phyloP scores from a whole-genome alignment of 2,329 filamentous ascomycete genomes.

The Monosporascus sp. region DNA sequence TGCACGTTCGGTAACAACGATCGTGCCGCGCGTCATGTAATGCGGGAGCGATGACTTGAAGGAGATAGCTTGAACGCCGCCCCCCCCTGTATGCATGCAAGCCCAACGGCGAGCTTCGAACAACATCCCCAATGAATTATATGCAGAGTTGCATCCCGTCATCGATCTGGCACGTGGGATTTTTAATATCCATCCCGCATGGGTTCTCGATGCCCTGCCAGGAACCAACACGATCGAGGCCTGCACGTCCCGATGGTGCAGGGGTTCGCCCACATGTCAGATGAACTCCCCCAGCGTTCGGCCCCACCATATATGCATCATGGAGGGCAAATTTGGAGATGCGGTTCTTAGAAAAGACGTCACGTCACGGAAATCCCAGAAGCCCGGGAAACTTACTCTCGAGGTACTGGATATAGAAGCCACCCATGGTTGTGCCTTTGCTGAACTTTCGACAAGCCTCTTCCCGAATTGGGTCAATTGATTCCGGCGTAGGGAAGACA shows the following conservation, averaged over 20 bases:
- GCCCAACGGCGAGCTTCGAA: conserved; percentile 21
- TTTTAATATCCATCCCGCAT: conserved; percentile 13
- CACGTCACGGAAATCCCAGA: conserved; percentile 6
- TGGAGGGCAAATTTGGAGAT: conserved; percentile 21
- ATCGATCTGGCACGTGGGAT: conserved; percentile 22
- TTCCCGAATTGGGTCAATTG: neutral
- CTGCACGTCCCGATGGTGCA: conserved; percentile 27
- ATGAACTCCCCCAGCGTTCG: conserved; percentile 25
- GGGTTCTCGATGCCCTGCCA: conserved; percentile 18
- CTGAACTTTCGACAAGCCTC: conserved; percentile 4
- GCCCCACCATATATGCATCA: conserved; percentile 27
- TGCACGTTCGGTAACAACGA: conserved; percentile 18
- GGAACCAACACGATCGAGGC: conserved; percentile 19
- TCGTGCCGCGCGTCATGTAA: conserved; percentile 12
- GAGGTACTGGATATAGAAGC: conserved; percentile 68
- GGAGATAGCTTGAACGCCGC: conserved; percentile 17
- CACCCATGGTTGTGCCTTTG: conserved; percentile 44
- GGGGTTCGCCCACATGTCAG: conserved; percentile 31
- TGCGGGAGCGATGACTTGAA: conserved; percentile 25
- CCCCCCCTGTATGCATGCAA: conserved; percentile 24
- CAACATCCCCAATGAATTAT: conserved; percentile 6
- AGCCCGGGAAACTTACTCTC: conserved; percentile 57
- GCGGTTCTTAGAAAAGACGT: conserved; percentile 6
- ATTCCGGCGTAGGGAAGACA: neutral
- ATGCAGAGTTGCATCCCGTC: conserved; percentile 9